phyloP scores from a whole-genome alignment of 345 rosid species.

The Lepidium didymum region DNA sequence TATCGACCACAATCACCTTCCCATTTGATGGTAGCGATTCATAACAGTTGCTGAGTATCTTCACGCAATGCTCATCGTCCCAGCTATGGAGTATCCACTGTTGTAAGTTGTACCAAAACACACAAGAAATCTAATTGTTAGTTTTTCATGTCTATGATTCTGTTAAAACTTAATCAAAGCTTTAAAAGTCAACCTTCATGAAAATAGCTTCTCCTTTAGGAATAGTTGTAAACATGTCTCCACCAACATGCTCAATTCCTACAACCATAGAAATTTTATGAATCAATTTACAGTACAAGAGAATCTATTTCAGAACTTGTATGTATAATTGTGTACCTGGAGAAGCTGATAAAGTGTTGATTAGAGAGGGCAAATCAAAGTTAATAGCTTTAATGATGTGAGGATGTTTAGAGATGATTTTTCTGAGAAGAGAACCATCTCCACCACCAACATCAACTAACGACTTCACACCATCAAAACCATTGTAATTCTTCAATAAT shows the following conservation, averaged over 20 bases:
- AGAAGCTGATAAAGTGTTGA: slow-evolving; percentile 24
- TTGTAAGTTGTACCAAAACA: slow-evolving; percentile 1
- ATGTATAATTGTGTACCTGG: slow-evolving; percentile 34
- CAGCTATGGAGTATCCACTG: slow-evolving; percentile 45
- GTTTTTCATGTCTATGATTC: neutral
- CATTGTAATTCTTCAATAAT: slow-evolving; percentile 36
- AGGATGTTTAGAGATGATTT: slow-evolving; percentile 40
- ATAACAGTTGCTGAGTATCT: slow-evolving; percentile 42
- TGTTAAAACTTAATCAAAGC: neutral
- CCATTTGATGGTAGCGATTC: slow-evolving; percentile 34
- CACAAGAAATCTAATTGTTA: neutral
- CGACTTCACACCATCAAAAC: slow-evolving; percentile 32
- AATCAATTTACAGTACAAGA: neutral
- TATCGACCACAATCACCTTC: slow-evolving; percentile 40
- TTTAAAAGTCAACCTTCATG: slow-evolving; percentile 45
- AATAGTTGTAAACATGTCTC: slow-evolving; percentile 35
- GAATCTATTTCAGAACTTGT: neutral
- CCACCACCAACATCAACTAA: slow-evolving; percentile 57
- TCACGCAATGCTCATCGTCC: slow-evolving; percentile 34
- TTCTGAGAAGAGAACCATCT: slow-evolving; percentile 41
- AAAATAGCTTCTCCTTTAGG: slow-evolving; percentile 66
- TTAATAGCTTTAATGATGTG: slow-evolving; percentile 37
- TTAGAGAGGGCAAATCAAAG: slow-evolving; percentile 37
- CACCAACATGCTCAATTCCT: slow-evolving; percentile 38
- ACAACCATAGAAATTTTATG: neutral